Base-by-base conservation (phyloP, 805 yeast genomes). In the Zygoascus ofunaensis region DNA sequence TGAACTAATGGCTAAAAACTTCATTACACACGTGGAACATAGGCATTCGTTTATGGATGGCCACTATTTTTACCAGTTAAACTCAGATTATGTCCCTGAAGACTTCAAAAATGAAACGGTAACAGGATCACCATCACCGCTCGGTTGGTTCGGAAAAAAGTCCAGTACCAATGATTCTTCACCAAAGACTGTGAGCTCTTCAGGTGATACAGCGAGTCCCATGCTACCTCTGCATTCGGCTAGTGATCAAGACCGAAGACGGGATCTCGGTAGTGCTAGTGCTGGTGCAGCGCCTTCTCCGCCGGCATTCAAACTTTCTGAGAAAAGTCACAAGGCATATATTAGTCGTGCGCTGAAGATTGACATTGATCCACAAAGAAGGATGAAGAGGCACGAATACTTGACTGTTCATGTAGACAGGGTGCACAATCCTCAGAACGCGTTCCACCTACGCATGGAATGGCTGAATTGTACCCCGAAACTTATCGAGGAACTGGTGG, bases 391-490 rank as follows among this genome's bases (percentile, higher is more conserved):
- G 45, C 82, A 82, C 0, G 98, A 92, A 53, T 62, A 79, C 2
- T 69, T 87, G 37, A 77, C 79, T 4, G 87, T 92, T 1, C 97
- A 90, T 62, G 85, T 86, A 56, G 99, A 92, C 59, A 73, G 80
- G 37, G 89, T 89, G 2, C 96, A 87, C 60, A 90, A 89, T 57
- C 96, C 97, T 0, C 90, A 84, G 52, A 95, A 89, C 55, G 89
- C 97, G 58, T 92, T 80, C 66, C 97, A 90, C 57, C 73, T 92
- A 26, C 70, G 95, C 39, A 61, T 90, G 12, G 97, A 92, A 59
- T 92, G 99, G 99, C 65, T 90, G 26, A 86, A 83, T 48, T 79
- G 95, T 0, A 87, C 97, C 0, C 82, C 94, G 2, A 84, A 83
- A 57, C 66, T 85, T 26, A 77, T 86, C 41, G 96, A 87, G 47